Evolutionary conservation across 176 grass and related monocot genomes (phyloP), one percentile per base, ranked within the genome.

Genomic region (Raddia guianensis): DNA sequence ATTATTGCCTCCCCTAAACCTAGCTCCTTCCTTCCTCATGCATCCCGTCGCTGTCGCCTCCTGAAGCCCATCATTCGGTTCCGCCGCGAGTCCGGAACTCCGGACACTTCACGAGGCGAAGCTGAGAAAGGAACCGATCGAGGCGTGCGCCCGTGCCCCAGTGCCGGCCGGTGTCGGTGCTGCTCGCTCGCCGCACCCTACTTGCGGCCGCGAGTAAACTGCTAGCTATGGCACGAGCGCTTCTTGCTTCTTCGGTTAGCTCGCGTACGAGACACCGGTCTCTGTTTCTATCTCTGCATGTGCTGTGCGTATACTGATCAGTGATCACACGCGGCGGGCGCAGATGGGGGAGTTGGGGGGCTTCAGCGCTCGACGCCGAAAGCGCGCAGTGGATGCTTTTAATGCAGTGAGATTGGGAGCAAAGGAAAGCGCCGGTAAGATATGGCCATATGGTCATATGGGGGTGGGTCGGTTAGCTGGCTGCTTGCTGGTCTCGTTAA

Each of bases 401-500:
- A 0, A 43, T 85, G 44, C 64, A 85, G 82, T 81, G 82, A 81
- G 64, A 85, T 56, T 80, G 35, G 72, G 77, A 64, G 12, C 82
- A 33, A 85, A 89, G 63, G 18, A 80, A 80, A 85, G 56, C 55
- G 2, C 42, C 69, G 43, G 53, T 13, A 33, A 21, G 63, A 50
- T 3, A 70, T 48, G 21, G 27, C 27, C 27, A 40, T 40, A 70
- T 48, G 21, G 27, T 1, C 27, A 40, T 40, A 1, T 40, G 37
- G 37, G 37, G 4, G 37, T 40, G 37, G 37, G 37, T 40, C 4
- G 9, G 33, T 32, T 37, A 40, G 34, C 37, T 82, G 27, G 27
- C 27, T 73, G 46, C 68, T 32, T 73, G 68, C 68, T 52, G 34
- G 19, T 64, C 16, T 49, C 6, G 61, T 65, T 9, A 48, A 48